Evolutionary conservation across 1,284 basidiomycete genomes (phyloP).

Genomic region (Xerocomus amazonicus): DNA sequence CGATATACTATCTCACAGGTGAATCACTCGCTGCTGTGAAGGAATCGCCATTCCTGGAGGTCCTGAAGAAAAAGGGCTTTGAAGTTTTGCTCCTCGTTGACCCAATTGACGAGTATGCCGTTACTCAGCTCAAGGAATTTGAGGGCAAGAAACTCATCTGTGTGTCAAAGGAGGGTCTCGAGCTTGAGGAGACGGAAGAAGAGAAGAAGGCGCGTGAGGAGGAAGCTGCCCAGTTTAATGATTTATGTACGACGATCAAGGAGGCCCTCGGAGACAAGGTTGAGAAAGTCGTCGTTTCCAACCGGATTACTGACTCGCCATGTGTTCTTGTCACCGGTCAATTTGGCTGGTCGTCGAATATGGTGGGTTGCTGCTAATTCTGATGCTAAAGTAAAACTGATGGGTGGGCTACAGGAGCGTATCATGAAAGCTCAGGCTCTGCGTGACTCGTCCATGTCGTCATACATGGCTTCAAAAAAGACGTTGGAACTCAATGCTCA

Average conservation of each 20-base stretch:
- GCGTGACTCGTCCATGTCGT: conserved; percentile 98
- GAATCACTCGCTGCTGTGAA: conserved; percentile 90
- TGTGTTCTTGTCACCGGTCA: conserved; percentile 98
- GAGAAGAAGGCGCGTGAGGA: conserved; percentile 93
- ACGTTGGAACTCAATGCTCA: conserved; percentile 96
- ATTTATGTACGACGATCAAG: conserved; percentile 94
- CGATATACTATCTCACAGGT: conserved; percentile 99
- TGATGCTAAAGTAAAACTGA: conserved; percentile 6
- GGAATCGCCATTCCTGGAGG: conserved; percentile 99
- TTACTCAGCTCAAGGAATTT: conserved; percentile 99
- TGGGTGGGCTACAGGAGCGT: conserved; percentile 60
- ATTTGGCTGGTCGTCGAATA: conserved; percentile 99
- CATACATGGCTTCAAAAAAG: conserved; percentile 99
- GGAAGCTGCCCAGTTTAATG: conserved; percentile 82
- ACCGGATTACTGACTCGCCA: conserved; percentile 95
- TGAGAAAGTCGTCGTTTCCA: conserved; percentile 98
- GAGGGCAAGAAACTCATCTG: conserved; percentile 98
- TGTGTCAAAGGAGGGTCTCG: conserved; percentile 98
- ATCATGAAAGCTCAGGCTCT: conserved; percentile 99
- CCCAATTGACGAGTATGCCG: conserved; percentile 97
- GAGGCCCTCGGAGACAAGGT: conserved; percentile 99
- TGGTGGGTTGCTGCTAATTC: conserved; percentile 51
- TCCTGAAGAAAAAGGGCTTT: conserved; percentile 99
- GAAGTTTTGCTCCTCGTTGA: conserved; percentile 97
- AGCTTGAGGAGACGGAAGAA: conserved; percentile 98